Conservation (phyloP, 2,329 filamentous ascomycete genomes). For the Didymellaceae sp. region DNA sequence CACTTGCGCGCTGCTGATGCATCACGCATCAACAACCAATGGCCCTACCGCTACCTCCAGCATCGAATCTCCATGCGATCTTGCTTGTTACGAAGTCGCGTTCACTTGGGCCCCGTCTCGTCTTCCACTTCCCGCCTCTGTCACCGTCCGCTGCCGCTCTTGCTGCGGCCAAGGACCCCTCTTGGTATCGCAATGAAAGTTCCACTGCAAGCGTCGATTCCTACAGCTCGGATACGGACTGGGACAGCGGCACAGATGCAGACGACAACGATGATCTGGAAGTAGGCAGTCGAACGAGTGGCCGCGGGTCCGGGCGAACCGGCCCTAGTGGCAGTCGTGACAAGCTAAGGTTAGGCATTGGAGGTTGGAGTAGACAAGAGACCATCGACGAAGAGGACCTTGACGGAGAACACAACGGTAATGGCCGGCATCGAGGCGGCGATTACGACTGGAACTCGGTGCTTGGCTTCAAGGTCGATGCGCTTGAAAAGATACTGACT, state of each 20-base stretch:
- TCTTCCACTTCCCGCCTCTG: conserved; percentile 52
- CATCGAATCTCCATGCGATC: conserved; percentile 49
- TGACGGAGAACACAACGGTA: conserved; percentile 26
- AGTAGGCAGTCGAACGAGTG: conserved; percentile 44
- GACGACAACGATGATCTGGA: conserved; percentile 44
- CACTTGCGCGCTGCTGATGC: background rate
- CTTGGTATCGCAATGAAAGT: conserved; percentile 48
- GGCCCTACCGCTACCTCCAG: conserved; percentile 43
- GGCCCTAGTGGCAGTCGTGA: conserved; percentile 28
- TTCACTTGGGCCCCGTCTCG: conserved; percentile 48
- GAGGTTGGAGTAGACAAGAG: conserved; percentile 44
- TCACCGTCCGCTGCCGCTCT: conserved; percentile 46
- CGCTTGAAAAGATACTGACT: conserved; percentile 50
- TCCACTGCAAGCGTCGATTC: conserved; percentile 46
- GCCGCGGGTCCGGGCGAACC: conserved; percentile 40
- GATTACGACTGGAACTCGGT: conserved; percentile 49
- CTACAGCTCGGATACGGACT: conserved; percentile 44
- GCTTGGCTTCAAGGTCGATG: conserved; percentile 49
- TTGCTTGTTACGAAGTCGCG: conserved; percentile 50
- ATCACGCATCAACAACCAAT: conserved; percentile 25
- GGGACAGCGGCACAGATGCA: conserved; percentile 45
- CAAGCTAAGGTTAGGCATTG: conserved; percentile 32
- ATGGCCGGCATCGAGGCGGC: conserved; percentile 31
- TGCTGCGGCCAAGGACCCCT: conserved; percentile 40
- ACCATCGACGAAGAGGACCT: conserved; percentile 46